A percentile compares a stretch with the other conserved stretches of the same genome.
Evolutionary conservation across 257 asterid species (phyloP).

Genomic region (Ilex aquifolium): DNA sequence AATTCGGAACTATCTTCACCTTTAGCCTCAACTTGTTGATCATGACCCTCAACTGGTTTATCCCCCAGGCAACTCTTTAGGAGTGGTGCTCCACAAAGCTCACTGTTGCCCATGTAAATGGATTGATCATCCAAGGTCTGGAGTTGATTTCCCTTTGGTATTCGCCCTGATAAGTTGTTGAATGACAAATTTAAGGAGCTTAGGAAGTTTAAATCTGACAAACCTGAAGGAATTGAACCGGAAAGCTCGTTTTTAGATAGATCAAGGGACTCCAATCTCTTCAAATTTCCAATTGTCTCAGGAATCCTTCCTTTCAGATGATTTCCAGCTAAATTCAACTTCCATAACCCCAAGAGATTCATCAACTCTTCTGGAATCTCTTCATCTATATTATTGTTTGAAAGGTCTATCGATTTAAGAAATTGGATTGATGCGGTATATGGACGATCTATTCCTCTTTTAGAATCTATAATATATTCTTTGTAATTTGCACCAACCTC

Average conservation of each 20-base stretch:
- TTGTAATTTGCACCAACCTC: constrained; percentile 4
- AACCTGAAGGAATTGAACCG: constrained; percentile 13
- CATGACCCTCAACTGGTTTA: neutral
- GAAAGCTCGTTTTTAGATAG: constrained; percentile 17
- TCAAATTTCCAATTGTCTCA: constrained; percentile 17
- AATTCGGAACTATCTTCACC: constrained; percentile 10
- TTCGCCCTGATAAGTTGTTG: constrained; percentile 22
- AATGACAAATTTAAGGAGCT: constrained; percentile 13
- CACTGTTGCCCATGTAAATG: neutral
- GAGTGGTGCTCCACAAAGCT: neutral
- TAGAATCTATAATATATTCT: constrained; percentile 11
- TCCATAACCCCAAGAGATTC: constrained; percentile 18
- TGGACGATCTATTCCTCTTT: constrained; percentile 13
- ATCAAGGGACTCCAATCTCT: constrained; percentile 17
- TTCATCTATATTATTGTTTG: constrained; percentile 24
- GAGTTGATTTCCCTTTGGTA: constrained; percentile 23
- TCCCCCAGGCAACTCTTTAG: neutral
- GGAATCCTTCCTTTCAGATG: constrained; percentile 28
- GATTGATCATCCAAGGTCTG: constrained; percentile 10
- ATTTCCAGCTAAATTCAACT: constrained; percentile 26
- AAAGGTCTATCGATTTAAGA: constrained; percentile 24
- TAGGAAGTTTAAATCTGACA: constrained; percentile 9
- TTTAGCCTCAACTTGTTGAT: neutral
- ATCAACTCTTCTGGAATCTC: constrained; percentile 28
- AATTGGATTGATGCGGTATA: constrained; percentile 14